phyloP scores from a whole-genome alignment of 345 rosid genomes.

The Rhizophora apiculata region DNA sequence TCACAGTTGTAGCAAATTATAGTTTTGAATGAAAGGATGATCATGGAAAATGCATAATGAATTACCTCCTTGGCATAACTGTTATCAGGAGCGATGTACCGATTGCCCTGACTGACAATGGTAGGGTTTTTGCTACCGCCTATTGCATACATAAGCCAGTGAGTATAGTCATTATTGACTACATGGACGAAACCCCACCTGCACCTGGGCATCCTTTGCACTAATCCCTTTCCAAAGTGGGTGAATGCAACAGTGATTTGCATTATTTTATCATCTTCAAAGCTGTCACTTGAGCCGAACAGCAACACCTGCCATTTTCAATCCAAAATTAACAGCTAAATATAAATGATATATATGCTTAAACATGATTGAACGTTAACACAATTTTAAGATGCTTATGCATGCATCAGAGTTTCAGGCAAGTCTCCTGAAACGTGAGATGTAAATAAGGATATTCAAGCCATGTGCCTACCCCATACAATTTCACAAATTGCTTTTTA shows the following conservation, averaged over 20 bases:
- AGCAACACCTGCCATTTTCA: conserved; percentile 50
- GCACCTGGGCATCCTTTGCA: conserved; percentile 76
- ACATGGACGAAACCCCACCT: conserved; percentile 60
- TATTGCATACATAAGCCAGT: conserved; percentile 66
- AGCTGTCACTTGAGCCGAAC: conserved; percentile 52
- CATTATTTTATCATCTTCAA: conserved; percentile 44
- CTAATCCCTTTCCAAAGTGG: conserved; percentile 62
- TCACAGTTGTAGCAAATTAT: too few species aligned
- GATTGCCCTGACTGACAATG: conserved; percentile 70
- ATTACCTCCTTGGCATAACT: conserved; percentile 41
- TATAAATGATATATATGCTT: too few species aligned
- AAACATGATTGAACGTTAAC: too few species aligned
- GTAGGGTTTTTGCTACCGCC: conserved; percentile 65
- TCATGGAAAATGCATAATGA: too few species aligned
- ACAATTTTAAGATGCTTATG: too few species aligned
- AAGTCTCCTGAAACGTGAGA: too few species aligned
- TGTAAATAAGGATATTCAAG: too few species aligned
- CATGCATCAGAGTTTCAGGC: too few species aligned
- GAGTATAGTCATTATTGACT: conserved; percentile 76
- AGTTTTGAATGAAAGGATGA: too few species aligned
- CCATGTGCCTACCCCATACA: too few species aligned
- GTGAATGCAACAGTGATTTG: conserved; percentile 74
- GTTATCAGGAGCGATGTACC: conserved; percentile 68
- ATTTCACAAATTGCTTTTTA: too few species aligned
- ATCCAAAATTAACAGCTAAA: not conserved